Evolutionary conservation across 805 yeast genomes (phyloP), one percentile per base, ranked within the genome.

Genomic region (Tetrapisispora fleetii): DNA sequence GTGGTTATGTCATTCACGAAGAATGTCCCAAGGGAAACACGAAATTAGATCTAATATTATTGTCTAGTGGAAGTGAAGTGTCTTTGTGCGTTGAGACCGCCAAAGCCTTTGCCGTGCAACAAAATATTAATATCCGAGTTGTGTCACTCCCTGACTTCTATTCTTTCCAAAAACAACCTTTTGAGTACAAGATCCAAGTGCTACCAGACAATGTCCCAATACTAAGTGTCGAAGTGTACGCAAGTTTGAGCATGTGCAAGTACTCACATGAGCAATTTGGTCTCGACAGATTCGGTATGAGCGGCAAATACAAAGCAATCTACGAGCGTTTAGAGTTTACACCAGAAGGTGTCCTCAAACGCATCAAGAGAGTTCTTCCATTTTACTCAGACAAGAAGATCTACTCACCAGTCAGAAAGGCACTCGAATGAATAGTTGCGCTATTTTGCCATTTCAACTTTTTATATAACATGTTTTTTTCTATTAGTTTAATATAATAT

Each of bases 191-290:
- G 73, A 76, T 86, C 63, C 76, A 87, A 49, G 95, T 93, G 53
- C 77, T 93, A 71, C 99, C 99, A 67, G 95, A 90, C 67, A 95
- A 93, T 63, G 80, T 85, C 49, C 98, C 98, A 69, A 81, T 87
- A 66, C 56, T 93, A 71, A 87, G 96, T 49, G 86, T 91, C 56
- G 99, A 93, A 80, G 98, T 89, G 47, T 76, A 88, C 81, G 71
- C 95, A 49, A 81, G 96, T 48, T 74, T 78, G 60, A 96, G 96
- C 50, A 93, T 99, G 99, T 75, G 83, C 62, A 85, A 82, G 72
- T 93, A 89, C 77, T 80, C 97, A 51, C 99, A 93, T 75, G 95
- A 85, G 76, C 95, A 89, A 71, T 87, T 91, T 63, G 96, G 97
- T 73, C 77, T 93, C 65, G 81, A 88, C 80, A 81, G 87, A 75